Percentiles rank a stretch among this genome's conserved stretches.
These are phyloP conservation scores for Suillus americanus DNA, from an alignment of 768 basidiomycete species.

Conservation along the genomic window DNA sequence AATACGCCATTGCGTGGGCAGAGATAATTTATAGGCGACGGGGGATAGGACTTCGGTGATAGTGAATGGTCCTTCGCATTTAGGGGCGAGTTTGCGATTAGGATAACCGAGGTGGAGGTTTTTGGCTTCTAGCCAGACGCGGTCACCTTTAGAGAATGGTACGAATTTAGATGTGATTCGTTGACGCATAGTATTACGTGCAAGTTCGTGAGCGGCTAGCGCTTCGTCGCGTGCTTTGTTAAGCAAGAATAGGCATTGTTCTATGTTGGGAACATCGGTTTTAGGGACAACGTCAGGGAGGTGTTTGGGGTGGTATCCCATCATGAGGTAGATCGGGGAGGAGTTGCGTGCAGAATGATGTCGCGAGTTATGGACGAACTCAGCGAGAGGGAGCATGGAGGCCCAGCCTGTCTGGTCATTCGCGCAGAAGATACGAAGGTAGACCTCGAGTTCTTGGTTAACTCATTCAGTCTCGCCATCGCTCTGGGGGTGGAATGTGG, in stretches of 20 bases:
- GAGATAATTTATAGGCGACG: neutral
- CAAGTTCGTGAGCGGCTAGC: conserved; percentile 7
- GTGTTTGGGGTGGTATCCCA: neutral
- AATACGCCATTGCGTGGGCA: neutral
- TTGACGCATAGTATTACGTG: neutral
- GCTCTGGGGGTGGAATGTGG: neutral
- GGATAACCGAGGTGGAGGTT: neutral
- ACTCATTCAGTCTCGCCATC: neutral
- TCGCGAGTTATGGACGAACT: neutral
- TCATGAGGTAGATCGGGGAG: neutral
- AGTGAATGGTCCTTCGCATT: conserved; percentile 4
- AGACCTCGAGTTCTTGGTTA: neutral
- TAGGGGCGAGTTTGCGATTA: neutral
- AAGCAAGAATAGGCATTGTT: too few species aligned
- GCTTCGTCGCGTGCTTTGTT: too few species aligned
- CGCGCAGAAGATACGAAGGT: neutral
- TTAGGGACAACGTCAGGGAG: too few species aligned
- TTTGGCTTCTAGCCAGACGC: conserved; percentile 5
- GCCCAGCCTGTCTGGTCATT: neutral
- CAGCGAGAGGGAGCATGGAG: rapidly evolving
- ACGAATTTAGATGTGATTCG: neutral
- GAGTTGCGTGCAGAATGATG: neutral
- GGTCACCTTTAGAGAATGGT: conserved; percentile 1
- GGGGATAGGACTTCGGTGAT: neutral
- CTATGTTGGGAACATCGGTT: too few species aligned